These are phyloP conservation scores for Diaporthe eres DNA, from an alignment of 2,329 filamentous ascomycete species.

Conservation along the genomic window DNA sequence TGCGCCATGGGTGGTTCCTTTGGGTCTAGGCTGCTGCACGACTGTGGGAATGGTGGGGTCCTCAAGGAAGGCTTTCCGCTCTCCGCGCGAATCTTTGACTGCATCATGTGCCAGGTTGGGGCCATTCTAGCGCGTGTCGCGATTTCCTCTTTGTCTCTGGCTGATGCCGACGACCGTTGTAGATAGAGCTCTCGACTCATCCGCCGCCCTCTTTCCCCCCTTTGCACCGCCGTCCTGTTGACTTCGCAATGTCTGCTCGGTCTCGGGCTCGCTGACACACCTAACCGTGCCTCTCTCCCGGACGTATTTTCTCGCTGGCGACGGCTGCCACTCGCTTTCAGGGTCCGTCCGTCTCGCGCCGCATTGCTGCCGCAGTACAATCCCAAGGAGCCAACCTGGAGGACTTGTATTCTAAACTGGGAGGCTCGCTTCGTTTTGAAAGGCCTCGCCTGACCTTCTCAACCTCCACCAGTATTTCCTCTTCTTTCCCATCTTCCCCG, in stretches of 20 bases:
- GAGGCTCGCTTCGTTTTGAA: conserved; percentile 15
- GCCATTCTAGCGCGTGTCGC: conserved; percentile 40
- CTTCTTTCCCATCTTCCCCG: neutral
- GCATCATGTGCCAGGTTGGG: conserved; percentile 39
- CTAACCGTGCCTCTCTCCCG: neutral
- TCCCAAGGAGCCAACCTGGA: conserved; percentile 3
- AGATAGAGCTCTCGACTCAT: conserved; percentile 20
- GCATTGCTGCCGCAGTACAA: conserved; percentile 15
- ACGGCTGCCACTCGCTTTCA: conserved; percentile 35
- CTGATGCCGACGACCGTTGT: conserved; percentile 16
- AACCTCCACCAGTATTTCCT: neutral
- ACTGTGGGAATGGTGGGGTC: conserved; percentile 39
- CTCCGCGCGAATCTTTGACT: conserved; percentile 39
- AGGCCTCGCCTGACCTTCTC: neutral
- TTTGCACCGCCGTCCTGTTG: neutral
- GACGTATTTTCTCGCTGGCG: conserved; percentile 6
- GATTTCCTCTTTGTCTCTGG: conserved; percentile 35
- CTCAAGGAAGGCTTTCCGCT: conserved; percentile 38
- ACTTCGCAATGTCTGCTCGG: conserved; percentile 12
- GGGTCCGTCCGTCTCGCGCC: conserved; percentile 10
- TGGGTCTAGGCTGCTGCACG: conserved; percentile 36
- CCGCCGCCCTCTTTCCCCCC: neutral
- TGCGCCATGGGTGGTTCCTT: conserved; percentile 33
- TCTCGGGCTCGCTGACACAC: conserved; percentile 20
- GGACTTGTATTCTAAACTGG: neutral